phyloP scores from a whole-genome alignment of 495 filamentous ascomycete species.

The Xylaria cubensis region DNA sequence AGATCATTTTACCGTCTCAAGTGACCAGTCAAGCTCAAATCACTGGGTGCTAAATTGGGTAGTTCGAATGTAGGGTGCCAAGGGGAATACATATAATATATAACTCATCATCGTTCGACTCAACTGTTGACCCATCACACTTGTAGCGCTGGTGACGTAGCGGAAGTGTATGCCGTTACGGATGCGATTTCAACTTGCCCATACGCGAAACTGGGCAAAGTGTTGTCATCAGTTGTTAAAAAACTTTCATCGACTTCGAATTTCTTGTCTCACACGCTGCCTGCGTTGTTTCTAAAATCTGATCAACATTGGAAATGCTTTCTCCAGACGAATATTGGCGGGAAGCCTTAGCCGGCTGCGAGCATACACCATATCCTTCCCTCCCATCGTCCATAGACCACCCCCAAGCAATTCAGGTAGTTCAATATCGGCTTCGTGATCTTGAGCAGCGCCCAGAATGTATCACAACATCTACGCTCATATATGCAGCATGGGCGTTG shows the following conservation, averaged over 20 bases:
- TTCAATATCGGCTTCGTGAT: background rate
- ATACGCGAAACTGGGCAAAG: no score
- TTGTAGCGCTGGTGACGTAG: background rate
- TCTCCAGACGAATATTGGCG: conserved; percentile 9
- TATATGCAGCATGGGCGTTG: conserved; percentile 8
- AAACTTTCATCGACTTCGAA: background rate
- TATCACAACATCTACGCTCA: background rate
- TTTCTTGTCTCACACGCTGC: background rate
- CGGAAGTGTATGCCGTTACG: background rate
- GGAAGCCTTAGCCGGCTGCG: conserved; percentile 7
- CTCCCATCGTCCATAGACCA: background rate
- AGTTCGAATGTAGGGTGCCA: background rate
- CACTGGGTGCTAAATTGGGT: no score
- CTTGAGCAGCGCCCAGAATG: background rate
- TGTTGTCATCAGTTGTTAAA: background rate
- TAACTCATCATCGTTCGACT: background rate
- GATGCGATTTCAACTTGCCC: background rate
- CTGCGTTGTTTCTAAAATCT: background rate
- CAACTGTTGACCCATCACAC: background rate
- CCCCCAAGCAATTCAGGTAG: background rate
- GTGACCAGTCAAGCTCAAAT: background rate
- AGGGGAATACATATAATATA: background rate
- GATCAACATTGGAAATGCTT: background rate
- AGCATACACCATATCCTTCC: conserved; percentile 16
- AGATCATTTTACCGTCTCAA: background rate